Conservation (phyloP, 495 filamentous ascomycete genomes). For the Aspergillus taichungensis region DNA sequence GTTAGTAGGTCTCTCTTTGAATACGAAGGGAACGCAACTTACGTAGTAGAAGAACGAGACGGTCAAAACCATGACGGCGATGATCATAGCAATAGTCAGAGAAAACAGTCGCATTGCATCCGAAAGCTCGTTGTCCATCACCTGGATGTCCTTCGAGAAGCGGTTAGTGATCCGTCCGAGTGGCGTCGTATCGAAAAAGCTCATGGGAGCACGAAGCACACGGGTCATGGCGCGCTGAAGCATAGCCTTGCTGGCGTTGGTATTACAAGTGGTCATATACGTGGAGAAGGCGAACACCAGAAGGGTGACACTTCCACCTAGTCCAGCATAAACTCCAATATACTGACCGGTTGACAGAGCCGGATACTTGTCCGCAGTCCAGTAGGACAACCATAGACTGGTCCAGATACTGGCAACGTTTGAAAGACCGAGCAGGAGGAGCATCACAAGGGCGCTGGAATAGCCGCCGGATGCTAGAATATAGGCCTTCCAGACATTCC, state of each 20-base stretch:
- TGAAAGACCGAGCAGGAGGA: slow-evolving; percentile 56
- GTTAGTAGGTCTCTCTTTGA: neutral
- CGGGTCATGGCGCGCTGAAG: slow-evolving; percentile 68
- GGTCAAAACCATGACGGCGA: slow-evolving; percentile 76
- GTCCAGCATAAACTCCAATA: slow-evolving; percentile 77
- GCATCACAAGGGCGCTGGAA: slow-evolving; percentile 54
- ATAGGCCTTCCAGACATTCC: slow-evolving; percentile 76
- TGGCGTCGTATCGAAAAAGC: slow-evolving; percentile 95
- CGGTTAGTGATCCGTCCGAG: slow-evolving; percentile 95
- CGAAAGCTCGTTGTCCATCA: slow-evolving; percentile 88
- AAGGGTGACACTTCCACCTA: slow-evolving; percentile 62
- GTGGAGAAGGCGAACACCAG: slow-evolving; percentile 76
- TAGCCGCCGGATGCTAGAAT: slow-evolving; percentile 69
- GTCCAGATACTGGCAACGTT: slow-evolving; percentile 82
- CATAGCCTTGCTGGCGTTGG: slow-evolving; percentile 70
- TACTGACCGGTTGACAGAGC: slow-evolving; percentile 52
- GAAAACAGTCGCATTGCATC: slow-evolving; percentile 93
- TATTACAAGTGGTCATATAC: slow-evolving; percentile 54
- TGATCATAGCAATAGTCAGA: slow-evolving; percentile 68
- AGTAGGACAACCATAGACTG: slow-evolving; percentile 87
- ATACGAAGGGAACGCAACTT: slow-evolving; percentile 4
- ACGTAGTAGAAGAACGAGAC: slow-evolving; percentile 86
- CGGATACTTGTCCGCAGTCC: slow-evolving; percentile 66
- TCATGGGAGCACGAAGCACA: slow-evolving; percentile 85
- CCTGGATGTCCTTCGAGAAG: slow-evolving; percentile 90